Evolutionary conservation across 2,329 filamentous ascomycete genomes (phyloP).

Genomic region (Seiridium unicorne): DNA sequence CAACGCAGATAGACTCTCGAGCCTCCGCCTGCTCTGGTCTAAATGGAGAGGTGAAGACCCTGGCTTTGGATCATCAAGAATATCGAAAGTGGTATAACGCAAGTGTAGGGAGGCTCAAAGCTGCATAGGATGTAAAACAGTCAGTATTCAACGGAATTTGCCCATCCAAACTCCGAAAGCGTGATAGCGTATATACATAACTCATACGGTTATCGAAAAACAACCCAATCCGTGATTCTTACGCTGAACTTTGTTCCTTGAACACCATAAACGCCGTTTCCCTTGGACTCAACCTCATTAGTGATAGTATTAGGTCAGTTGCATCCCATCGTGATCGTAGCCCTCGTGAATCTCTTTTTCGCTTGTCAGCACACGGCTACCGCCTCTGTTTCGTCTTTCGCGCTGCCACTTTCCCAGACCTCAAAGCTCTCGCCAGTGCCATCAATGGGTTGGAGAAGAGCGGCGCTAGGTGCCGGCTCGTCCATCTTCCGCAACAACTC

Average conservation of each 20-base stretch:
- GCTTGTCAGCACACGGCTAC: constrained; percentile 6
- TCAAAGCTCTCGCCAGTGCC: constrained; percentile 62
- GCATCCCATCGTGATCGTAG: not conserved
- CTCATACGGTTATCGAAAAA: not conserved
- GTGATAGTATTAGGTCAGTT: constrained; percentile 8
- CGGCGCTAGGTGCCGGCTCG: constrained; percentile 39
- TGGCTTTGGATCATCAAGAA: too few species aligned
- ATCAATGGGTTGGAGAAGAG: constrained; percentile 53
- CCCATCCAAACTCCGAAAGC: not conserved
- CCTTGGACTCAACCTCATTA: constrained; percentile 1
- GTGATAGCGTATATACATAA: constrained; percentile 4
- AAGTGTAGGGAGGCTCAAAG: too few species aligned
- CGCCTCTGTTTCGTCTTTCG: constrained; percentile 52
- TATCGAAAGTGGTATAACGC: too few species aligned
- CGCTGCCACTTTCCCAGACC: constrained; percentile 69
- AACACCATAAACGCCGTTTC: constrained; percentile 7
- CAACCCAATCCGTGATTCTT: not conserved
- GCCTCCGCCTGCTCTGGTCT: too few species aligned
- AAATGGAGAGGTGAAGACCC: too few species aligned
- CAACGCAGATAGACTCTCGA: too few species aligned
- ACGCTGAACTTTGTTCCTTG: not conserved
- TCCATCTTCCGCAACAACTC: constrained; percentile 35
- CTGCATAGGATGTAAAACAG: too few species aligned
- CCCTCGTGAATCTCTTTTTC: not conserved
- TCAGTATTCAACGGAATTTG: not conserved